These are phyloP conservation scores for Fraxinus xanthoxyloides DNA, from an alignment of 305 asterid species.

Conservation along the genomic window DNA sequence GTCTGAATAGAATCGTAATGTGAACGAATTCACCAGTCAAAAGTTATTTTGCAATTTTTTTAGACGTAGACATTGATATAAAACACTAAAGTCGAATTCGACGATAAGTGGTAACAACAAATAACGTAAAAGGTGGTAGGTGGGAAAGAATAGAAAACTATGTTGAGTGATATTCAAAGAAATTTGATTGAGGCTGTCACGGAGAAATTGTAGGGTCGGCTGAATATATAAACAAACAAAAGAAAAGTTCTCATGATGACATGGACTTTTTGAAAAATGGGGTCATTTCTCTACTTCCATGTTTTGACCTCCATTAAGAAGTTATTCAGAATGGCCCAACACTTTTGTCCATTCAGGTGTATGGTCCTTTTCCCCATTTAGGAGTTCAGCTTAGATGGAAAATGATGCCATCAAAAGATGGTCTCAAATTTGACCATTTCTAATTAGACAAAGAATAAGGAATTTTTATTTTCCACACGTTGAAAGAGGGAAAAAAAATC, in stretches of 20 bases:
- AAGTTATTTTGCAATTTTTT: background rate
- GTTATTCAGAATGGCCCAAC: background rate
- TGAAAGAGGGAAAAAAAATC: background rate
- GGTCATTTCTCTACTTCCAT: background rate
- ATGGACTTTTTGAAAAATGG: background rate
- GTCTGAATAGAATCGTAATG: background rate
- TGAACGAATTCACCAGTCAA: background rate
- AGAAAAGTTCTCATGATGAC: background rate
- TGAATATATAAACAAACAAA: background rate
- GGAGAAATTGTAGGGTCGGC: constrained; percentile 1
- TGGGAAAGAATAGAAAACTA: background rate
- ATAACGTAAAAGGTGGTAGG: background rate
- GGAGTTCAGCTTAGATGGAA: background rate
- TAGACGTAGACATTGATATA: background rate
- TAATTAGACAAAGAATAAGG: background rate
- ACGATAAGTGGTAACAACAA: background rate
- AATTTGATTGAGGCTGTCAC: background rate
- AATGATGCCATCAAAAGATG: background rate
- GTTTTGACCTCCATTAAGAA: background rate
- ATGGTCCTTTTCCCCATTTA: background rate
- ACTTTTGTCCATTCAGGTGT: background rate
- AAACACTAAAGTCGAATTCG: background rate
- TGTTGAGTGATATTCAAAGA: background rate
- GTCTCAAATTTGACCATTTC: background rate
- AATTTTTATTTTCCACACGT: background rate